These are phyloP conservation scores for Zea luxurians DNA, from an alignment of 176 grass and related monocot genomes.

Conservation along the genomic window DNA sequence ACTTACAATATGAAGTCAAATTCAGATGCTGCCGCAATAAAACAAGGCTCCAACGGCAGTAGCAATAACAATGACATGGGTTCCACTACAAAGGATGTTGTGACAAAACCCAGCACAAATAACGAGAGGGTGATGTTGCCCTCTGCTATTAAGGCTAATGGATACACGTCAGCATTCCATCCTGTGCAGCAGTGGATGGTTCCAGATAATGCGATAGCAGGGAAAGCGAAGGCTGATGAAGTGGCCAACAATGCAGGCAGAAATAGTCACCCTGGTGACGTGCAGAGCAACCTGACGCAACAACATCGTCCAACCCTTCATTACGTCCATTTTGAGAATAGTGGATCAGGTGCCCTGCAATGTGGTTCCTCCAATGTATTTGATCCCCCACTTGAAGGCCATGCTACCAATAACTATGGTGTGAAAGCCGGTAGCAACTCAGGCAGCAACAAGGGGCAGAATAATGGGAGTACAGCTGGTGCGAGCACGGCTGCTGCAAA, in stretches of 20 bases:
- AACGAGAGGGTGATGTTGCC: constrained; percentile 54
- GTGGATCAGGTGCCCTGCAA: constrained; percentile 29
- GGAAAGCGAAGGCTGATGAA: constrained; percentile 45
- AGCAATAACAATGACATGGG: constrained; percentile 84
- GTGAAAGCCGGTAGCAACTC: constrained; percentile 55
- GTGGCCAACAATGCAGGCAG: constrained; percentile 24
- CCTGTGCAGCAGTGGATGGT: constrained; percentile 52
- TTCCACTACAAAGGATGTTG: constrained; percentile 73
- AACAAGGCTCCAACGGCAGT: constrained; percentile 80
- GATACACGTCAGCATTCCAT: constrained; percentile 70
- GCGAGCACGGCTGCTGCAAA: constrained; percentile 34
- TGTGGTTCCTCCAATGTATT: constrained; percentile 51
- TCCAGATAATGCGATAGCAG: constrained; percentile 14
- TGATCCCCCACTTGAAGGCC: constrained; percentile 59
- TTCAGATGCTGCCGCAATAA: constrained; percentile 51
- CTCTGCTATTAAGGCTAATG: constrained; percentile 52
- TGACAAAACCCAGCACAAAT: constrained; percentile 40
- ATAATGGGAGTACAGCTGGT: constrained; percentile 48
- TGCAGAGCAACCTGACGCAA: constrained; percentile 54
- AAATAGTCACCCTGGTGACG: constrained; percentile 33
- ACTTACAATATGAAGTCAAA: constrained; percentile 54
- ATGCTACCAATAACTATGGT: constrained; percentile 60
- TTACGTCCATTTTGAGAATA: constrained; percentile 26
- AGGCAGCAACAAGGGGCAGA: constrained; percentile 69
- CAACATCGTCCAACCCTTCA: constrained; percentile 49